Base-by-base conservation (phyloP, 2,329 filamentous ascomycete genomes). In the Fusarium sp. region DNA sequence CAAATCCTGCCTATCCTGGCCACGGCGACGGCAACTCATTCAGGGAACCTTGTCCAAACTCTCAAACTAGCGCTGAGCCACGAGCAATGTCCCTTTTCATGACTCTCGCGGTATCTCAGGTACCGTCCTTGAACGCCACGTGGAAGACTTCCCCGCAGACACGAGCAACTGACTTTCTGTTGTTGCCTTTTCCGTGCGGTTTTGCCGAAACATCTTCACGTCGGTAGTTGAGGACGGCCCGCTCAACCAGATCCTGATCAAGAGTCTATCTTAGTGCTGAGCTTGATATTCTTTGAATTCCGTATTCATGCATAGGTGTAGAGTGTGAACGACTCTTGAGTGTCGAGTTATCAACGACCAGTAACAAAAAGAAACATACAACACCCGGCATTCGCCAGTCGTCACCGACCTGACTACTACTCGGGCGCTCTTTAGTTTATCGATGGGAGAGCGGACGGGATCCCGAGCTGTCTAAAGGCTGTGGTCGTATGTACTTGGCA, bases 21-120 rank as follows among this genome's bases (percentile, higher is more conserved):
- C 37, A 35, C 30, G 18, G 57, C 62, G 61, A 30, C 18, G 43
- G 48, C 60, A 35, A 61, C 27, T 35, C 48, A 25, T 20, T 41
- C 48, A 41, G 57, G 43, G 14, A 71, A 58, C 67, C 43, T 50
- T 59, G 32, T 58, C 50, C 14, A 61, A 61, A 63, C 48, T 57
- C 23, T 50, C 16, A 5, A 18, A 39, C 25, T 73, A 73, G 70
- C 68, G 70, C 71, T 67, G 45, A 64, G 57, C 56, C 66, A 23
- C 16, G 14, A 35, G 48, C 16, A 39, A 74, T 71, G 74, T 68
- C 54, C 48, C 50, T 66, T 71, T 68, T 45, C 71, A 73, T 73
- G 72, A 66, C 63, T 74, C 75, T 67, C 35, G 37, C 58, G 65
- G 74, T 71, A 67, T 62, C 52, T 52, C 54, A 68, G 30, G 74